Conservation (phyloP, 2,329 filamentous ascomycete genomes). For the Waltergamsia citrina region DNA sequence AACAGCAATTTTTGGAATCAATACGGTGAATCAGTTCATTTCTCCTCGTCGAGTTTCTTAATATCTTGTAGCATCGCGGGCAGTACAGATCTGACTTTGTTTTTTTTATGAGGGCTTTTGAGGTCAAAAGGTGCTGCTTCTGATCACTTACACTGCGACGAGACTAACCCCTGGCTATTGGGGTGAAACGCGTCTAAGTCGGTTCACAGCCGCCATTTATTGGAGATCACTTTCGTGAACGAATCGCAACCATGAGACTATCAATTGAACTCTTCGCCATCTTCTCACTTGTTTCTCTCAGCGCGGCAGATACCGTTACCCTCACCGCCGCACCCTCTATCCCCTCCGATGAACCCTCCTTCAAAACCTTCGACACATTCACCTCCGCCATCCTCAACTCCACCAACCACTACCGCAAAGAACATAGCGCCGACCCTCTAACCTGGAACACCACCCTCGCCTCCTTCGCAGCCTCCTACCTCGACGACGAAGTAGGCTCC, state of each 20-base stretch:
- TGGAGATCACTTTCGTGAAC: too few species aligned
- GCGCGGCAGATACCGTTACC: slow-evolving; percentile 10
- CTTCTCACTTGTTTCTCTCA: neutral
- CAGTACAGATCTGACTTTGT: too few species aligned
- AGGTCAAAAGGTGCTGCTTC: too few species aligned
- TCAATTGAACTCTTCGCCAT: neutral
- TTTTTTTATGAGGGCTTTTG: too few species aligned
- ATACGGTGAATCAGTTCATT: too few species aligned
- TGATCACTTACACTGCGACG: too few species aligned
- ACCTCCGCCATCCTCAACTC: slow-evolving; percentile 49
- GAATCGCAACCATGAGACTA: too few species aligned
- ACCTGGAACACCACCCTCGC: slow-evolving; percentile 58
- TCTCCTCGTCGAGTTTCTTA: too few species aligned
- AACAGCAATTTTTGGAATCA: neutral
- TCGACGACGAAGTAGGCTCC: slow-evolving; percentile 14
- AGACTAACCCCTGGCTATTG: too few species aligned
- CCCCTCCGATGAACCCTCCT: slow-evolving; percentile 24
- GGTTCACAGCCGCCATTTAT: too few species aligned
- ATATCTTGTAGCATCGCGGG: too few species aligned
- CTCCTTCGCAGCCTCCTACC: slow-evolving; percentile 41
- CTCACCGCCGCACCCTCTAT: slow-evolving; percentile 21
- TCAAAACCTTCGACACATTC: slow-evolving; percentile 24
- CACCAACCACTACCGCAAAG: slow-evolving; percentile 55
- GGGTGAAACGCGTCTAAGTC: too few species aligned
- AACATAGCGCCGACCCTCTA: slow-evolving; percentile 51